Base-by-base conservation (phyloP, 176 grass and related monocot genomes). In the Urochloa ruziziensis region DNA sequence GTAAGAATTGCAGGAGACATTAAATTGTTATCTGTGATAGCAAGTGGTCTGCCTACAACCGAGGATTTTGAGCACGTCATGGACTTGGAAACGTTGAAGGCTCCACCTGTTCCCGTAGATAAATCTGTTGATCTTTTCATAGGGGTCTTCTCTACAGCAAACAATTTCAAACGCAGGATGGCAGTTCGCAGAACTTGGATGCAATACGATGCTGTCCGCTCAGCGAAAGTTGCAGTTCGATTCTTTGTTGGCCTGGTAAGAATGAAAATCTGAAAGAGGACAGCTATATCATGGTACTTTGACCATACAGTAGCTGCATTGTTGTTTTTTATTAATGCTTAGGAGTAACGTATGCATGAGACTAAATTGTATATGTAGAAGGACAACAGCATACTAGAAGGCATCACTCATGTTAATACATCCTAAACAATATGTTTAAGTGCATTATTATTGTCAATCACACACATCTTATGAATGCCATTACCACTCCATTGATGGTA, bases 211-310 rank as follows among this genome's bases (percentile, higher is more conserved):
- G 83, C 43, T 91, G 93, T 99, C 49, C 87, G 87, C 16, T 92
- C 80, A 71, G 91, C 91, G 81, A 90, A 89, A 12, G 97, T 91
- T 56, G 83, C 63, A 62, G 89, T 96, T 25, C 88, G 88, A 18
- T 99, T 99, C 84, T 99, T 99, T 96, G 97, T 99, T 87, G 97
- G 97, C 80, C 85, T 99, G 93, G 97, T 99, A 94, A 94, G 91
- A 70, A 86, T 40, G 58, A 54, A 52, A 76, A 28, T 60, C n/a
- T 19, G 23, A 59, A 53, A 36, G 5, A 49, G 0, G 9, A 49
- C 67, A 67, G 13, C 69, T 24, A 62, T 52, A n/a, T 43, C 53
- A 60, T 52, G 32, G 43, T 82, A 19, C 67, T 29, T 75, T 21
- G 49, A 62, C 13, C 74, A 61, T 52, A 48, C 33, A 82, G 58